phyloP scores from a whole-genome alignment of 2,329 filamentous ascomycete species.

The Teratosphaeria gauchensis region DNA sequence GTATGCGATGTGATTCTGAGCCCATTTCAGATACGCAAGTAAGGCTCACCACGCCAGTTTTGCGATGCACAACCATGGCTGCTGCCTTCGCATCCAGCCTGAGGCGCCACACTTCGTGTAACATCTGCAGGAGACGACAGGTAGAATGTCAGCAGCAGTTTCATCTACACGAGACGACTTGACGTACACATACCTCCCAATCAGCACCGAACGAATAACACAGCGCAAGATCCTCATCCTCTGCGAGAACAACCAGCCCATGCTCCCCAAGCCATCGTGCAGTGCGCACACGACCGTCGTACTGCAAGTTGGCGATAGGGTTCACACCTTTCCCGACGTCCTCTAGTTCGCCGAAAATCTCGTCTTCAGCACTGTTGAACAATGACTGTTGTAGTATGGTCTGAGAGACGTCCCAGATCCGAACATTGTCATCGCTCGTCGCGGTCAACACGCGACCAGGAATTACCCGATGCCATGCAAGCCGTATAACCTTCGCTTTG shows the following conservation, averaged over 20 bases:
- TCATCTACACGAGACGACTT: neutral
- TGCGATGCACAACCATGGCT: neutral
- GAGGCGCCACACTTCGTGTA: conserved; percentile 7
- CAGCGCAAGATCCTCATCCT: conserved; percentile 8
- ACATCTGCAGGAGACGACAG: neutral
- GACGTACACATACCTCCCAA: conserved; percentile 2
- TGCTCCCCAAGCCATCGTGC: conserved; percentile 14
- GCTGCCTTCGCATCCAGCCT: conserved; percentile 2
- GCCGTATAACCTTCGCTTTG: neutral
- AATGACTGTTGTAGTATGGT: neutral
- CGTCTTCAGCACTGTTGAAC: neutral
- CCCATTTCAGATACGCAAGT: neutral
- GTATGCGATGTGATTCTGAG: conserved; percentile 3
- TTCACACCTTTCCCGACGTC: conserved; percentile 1
- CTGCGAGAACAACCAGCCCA: conserved; percentile 16
- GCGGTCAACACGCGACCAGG: conserved; percentile 3
- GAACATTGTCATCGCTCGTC: neutral
- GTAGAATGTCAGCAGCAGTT: neutral
- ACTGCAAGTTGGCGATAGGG: conserved; percentile 6
- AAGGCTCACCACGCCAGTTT: conserved; percentile 1
- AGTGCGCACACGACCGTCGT: conserved; percentile 5
- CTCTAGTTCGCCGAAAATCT: conserved; percentile 12
- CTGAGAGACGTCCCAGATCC: conserved; percentile 5
- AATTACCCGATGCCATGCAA: conserved; percentile 6
- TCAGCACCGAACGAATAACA: conserved; percentile 13